Base-by-base conservation (phyloP, 2,329 filamentous ascomycete genomes). In the Penicillium sp. region DNA sequence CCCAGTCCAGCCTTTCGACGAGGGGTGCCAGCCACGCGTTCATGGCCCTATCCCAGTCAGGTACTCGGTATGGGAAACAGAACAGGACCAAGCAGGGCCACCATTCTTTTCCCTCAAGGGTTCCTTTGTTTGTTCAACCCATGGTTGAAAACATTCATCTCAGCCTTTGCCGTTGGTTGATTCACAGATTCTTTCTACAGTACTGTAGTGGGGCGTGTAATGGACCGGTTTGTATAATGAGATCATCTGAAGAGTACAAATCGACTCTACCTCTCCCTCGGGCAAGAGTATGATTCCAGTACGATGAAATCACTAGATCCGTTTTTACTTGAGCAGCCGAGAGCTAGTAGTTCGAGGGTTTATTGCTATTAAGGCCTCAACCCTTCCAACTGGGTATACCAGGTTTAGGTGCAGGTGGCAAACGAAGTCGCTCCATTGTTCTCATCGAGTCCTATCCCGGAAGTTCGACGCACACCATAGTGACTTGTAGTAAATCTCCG, bases 21-120 rank as follows among this genome's bases (percentile, higher is more conserved):
- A 44, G 58, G 53, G 58, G 58, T 60, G 17, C 19, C 33, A 54
- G 51, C 35, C 51, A 54, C 51, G 37, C 19, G 24, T 28, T 26
- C 51, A 38, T 26, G 2, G 24, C 33, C 35, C 26, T 35, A 5
- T n/a, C 45, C 44, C 24, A 47, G 15, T 17, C 44, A 47, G 24
- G 44, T 4, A 28, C 42, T 45, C 13, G 4, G 7, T 47, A 28
- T 6, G 44, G 9, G 6, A 47, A 12, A n/a, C 24, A 47, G 26
- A 15, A 30, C 26, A 33, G 30, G 30, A 10, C 30, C 30, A 33
- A 9, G 9, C 26, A 28, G 28, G 28, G 7, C 28, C 28, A 28
- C 28, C 24, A 26, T 47, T 17, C 30, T 28, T 10, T 49, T n/a
- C 15, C 45, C n/a, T n/a, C 45, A n/a, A 28, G 44, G 26, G 17